Base-by-base conservation (phyloP, 75 land plant species). In the Pinus taeda region DNA sequence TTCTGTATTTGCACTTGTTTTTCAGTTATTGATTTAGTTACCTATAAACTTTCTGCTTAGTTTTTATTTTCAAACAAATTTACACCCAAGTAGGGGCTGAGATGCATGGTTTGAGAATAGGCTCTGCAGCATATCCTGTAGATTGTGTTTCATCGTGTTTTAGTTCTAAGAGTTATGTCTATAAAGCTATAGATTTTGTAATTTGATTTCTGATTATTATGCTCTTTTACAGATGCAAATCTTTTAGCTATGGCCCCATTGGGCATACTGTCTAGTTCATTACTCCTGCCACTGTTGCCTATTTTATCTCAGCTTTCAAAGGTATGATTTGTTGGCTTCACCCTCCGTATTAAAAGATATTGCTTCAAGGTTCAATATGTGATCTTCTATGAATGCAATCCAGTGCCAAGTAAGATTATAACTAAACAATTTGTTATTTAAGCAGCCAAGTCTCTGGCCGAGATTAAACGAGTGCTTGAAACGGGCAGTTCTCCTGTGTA, bases 161-260 rank as follows among this genome's bases (percentile, higher is more conserved):
- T 20, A 39, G 8, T 36, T 4, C 17, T 15, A 39, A 2, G 49
- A 21, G 18, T 21, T 39, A 30, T 64, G 4, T 64, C 36, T 30
- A 18, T 33, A 64, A 17, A 33, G 39, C 42, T 14, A 42, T 39
- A n/a, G 39, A 67, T 37, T 21, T 39, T 67, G 71, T 39, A 18
- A 39, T 67, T 67, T n/a, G 2, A 42, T 67, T 67, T 21, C 42
- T 67, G 12, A 22, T 57, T 17, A 29, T 60, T 49, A 5, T 22
- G 20, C 5, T 15, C 8, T 11, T 60, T 49, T 59, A 59, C 78
- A 83, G 85, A 86, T 74, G 88, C 88, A 49, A 84, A 84, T 60
- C 82, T 86, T n/a, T 75, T 86, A 49, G 86, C 85, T 18, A 83
- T 84, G 87, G 88, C 88, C 3, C 88, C 88, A 22, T 21, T 86